phyloP scores from a whole-genome alignment of 331 rosid species.

The Malus hybrid region DNA sequence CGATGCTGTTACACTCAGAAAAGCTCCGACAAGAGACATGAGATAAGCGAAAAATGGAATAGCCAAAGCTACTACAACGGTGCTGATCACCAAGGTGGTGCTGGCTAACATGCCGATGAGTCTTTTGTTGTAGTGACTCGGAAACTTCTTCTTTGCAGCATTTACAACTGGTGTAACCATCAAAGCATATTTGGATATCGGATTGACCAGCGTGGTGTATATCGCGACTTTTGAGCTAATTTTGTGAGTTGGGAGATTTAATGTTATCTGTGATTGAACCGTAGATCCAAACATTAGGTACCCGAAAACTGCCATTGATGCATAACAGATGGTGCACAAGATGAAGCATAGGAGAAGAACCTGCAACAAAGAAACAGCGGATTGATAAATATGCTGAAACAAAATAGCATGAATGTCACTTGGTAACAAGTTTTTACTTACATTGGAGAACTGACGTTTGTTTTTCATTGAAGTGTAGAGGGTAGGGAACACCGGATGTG shows the following conservation, averaged over 20 bases:
- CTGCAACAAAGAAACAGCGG: conserved; percentile 27
- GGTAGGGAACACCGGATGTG: conserved; percentile 87
- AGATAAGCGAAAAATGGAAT: conserved; percentile 66
- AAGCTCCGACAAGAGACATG: conserved; percentile 84
- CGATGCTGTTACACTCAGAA: conserved; percentile 62
- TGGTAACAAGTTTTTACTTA: conserved; percentile 22
- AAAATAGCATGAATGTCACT: neutral
- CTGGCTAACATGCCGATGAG: conserved; percentile 25
- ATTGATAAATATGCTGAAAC: neutral
- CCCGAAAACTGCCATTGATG: conserved; percentile 69
- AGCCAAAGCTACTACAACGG: conserved; percentile 47
- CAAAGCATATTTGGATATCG: conserved; percentile 77
- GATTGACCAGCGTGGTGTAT: conserved; percentile 76
- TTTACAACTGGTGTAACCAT: conserved; percentile 65
- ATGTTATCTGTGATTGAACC: conserved; percentile 60
- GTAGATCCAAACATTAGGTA: conserved; percentile 69
- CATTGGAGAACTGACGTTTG: conserved; percentile 72
- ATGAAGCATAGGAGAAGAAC: conserved; percentile 57
- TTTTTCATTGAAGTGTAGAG: conserved; percentile 67
- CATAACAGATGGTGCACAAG: conserved; percentile 56
- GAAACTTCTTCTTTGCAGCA: conserved; percentile 46
- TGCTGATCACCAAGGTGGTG: conserved; percentile 46
- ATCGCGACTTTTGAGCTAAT: conserved; percentile 65
- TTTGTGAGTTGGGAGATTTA: conserved; percentile 51
- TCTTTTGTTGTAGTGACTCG: conserved; percentile 31